Base-by-base conservation (phyloP, 2,329 filamentous ascomycete species). In the Talaromyces sp. region DNA sequence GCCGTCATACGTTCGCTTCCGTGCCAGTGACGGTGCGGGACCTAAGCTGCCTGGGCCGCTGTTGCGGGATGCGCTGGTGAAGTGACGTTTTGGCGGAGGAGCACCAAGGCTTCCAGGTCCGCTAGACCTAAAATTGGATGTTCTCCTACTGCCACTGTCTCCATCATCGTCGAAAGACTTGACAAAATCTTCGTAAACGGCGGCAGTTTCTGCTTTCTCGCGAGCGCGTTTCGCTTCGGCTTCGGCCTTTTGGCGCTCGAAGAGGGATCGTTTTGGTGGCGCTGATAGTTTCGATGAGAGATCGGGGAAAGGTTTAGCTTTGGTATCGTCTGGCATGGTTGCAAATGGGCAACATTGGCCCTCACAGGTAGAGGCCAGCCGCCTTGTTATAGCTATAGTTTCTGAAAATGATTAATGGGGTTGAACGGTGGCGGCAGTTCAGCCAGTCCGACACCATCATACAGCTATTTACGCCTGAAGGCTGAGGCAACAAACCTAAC, bases 241-340 rank as follows among this genome's bases (percentile, higher is more conserved):
- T 71, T 96, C 91, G 60, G 89, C 89, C 72, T 89, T 91, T 72
- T 95, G 89, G 66, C 87, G 87, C 76, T 96, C 92, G 71, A 95
- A 96, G 25, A 88, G 81, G 19, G 91, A 95, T 70, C 94, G 89
- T 74, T 92, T 94, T 61, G 86, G 82, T 0, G 89, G 85, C 51
- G 89, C 89, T 57, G 88, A 84, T 53, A 94, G 84, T 74, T 95
- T 96, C 53, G 86, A 82, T 58, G 87, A 84, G 60, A 89, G 80
- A 66, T 91, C 84, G 13, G 89, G 87, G 67, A 93, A 92, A 1
- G 60, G 64, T 57, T 73, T 75, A 5, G 64, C 56, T 61, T 74
- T 76, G 9, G 63, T 58, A 10, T 75, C 72, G 41, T 76, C 71
- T 21, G 72, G 65, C 74, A 76, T 76, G 6, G 46, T 67, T 53